phyloP scores from a whole-genome alignment of 139 green algal species.

The Trebouxia sp. region DNA sequence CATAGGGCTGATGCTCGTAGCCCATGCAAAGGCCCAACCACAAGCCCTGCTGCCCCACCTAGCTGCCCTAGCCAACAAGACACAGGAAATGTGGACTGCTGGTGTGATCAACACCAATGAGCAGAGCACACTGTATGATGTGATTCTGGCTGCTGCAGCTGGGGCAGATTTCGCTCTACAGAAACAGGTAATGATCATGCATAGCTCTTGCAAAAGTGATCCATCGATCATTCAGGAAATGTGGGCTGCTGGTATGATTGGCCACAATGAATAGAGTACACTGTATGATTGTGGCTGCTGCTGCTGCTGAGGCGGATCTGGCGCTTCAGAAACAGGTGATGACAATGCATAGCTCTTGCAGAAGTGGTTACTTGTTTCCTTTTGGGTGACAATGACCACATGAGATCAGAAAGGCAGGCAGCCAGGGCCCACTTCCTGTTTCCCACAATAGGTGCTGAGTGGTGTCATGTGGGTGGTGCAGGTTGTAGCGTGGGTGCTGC shows the following conservation, averaged over 20 bases:
- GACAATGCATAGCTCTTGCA: background rate
- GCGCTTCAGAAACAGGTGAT: conserved; percentile 43
- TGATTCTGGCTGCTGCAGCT: conserved; percentile 47
- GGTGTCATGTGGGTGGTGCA: too few species aligned
- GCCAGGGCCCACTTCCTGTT: too few species aligned
- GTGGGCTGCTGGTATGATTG: conserved; percentile 56
- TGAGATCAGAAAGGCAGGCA: too few species aligned
- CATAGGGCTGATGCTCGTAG: conserved; percentile 24
- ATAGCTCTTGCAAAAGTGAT: too few species aligned
- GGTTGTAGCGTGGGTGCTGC: background rate
- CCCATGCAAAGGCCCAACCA: conserved; percentile 29
- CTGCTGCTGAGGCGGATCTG: conserved; percentile 32
- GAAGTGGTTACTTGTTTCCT: too few species aligned
- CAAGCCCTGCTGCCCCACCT: conserved; percentile 65
- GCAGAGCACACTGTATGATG: conserved; percentile 65
- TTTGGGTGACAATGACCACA: too few species aligned
- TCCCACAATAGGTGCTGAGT: too few species aligned
- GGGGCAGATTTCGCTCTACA: conserved; percentile 41
- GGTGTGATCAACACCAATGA: conserved; percentile 65
- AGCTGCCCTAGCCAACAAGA: conserved; percentile 51
- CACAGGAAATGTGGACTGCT: conserved; percentile 58
- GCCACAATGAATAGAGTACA: conserved; percentile 62
- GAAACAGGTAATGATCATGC: conserved; percentile 39
- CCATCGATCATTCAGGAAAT: conserved; percentile 56
- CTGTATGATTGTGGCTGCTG: conserved; percentile 60